Percentiles rank a stretch among this genome's conserved stretches.
Evolutionary conservation across 345 rosid genomes (phyloP).

Genomic region (Populus simonii): DNA sequence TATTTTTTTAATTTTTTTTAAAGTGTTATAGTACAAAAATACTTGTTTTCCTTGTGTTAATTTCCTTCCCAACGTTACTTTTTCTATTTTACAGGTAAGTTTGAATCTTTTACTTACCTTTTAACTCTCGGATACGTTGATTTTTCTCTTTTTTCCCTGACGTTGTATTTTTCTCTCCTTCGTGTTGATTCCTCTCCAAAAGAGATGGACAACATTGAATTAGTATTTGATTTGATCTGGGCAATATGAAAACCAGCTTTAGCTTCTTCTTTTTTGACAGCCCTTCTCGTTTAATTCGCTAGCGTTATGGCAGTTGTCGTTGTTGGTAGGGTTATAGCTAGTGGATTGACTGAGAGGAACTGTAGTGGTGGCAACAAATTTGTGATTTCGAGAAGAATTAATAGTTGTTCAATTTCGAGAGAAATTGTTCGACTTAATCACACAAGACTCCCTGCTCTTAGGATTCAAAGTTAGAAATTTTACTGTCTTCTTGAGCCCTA

Average conservation of each 20-base stretch:
- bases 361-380: neutral
- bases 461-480: no score
- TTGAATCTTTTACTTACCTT: constrained; percentile 27
- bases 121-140: constrained; percentile 40
- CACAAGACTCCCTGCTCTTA: no score
- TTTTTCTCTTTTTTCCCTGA: constrained; percentile 40
- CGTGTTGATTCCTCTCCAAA: constrained; percentile 26
- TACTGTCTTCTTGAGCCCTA: no score
- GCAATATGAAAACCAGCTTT: constrained; percentile 14
- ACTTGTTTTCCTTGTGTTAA: no score
- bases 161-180: constrained; percentile 19
- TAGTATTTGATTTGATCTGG: constrained; percentile 1
- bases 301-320: neutral
- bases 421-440: no score
- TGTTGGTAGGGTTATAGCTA: constrained; percentile 27
- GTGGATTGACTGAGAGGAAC: constrained; percentile 44
- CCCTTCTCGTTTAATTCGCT: neutral
- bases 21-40: no score
- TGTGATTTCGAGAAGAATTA: no score
- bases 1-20: no score
- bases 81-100: no score
- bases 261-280: constrained; percentile 9
- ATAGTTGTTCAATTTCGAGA: no score
- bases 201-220: constrained; percentile 21
- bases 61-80: no score